These are phyloP conservation scores for Camelina hispida DNA, from an alignment of 345 rosid genomes.

Conservation along the genomic window DNA sequence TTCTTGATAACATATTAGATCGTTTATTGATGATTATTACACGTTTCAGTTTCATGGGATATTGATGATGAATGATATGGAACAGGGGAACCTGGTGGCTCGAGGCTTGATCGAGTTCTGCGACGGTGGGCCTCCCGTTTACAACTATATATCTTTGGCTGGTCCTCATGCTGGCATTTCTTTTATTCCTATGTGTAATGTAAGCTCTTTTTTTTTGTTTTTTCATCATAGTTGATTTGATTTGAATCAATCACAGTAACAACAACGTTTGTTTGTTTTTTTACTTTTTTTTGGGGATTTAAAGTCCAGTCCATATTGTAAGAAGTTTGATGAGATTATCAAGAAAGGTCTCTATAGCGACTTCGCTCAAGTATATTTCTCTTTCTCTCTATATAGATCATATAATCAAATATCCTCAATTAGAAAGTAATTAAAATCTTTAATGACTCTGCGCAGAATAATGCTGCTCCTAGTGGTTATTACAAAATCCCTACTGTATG, in stretches of 20 bases:
- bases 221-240: too few species aligned
- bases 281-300: slow-evolving; percentile 6
- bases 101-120: slow-evolving; percentile 89
- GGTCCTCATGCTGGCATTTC: slow-evolving; percentile 99
- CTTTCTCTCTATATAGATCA: background rate
- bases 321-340: slow-evolving; percentile 58
- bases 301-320: slow-evolving; percentile 71
- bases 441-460: slow-evolving; percentile 31
- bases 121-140: slow-evolving; percentile 77
- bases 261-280: background rate
- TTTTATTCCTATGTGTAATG: slow-evolving; percentile 86
- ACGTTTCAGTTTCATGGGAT: background rate
- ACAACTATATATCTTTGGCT: slow-evolving; percentile 80
- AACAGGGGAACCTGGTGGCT: slow-evolving; percentile 89
- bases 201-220: slow-evolving; percentile 43
- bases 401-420: background rate
- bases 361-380: slow-evolving; percentile 65
- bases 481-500: slow-evolving; percentile 39
- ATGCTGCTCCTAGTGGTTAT: slow-evolving; percentile 43
- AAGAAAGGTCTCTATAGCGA: slow-evolving; percentile 67
- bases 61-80: slow-evolving; percentile 23
- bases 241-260: background rate
- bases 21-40: background rate
- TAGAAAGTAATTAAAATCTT: slow-evolving; percentile 1
- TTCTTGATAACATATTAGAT: background rate